Conservation (phyloP, 768 basidiomycete genomes). For the Lenzites betulinus region DNA sequence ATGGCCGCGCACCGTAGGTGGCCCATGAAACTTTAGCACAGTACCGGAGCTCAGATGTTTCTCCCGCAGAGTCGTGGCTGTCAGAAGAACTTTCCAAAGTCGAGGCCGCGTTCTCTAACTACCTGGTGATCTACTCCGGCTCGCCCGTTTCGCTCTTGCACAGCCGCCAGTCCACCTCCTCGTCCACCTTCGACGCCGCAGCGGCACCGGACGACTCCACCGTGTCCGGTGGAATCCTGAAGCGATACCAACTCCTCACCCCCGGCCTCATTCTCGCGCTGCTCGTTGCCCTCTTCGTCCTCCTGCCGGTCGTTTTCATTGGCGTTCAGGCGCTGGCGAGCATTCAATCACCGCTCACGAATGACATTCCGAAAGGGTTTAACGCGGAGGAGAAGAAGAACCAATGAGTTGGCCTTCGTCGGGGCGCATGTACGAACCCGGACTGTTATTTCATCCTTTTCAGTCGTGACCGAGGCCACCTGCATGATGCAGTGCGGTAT, state of each 20-base stretch:
- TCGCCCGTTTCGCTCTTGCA: slow-evolving; percentile 41
- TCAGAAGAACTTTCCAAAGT: slow-evolving; percentile 50
- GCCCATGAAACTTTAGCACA: not conserved
- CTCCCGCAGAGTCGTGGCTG: slow-evolving; percentile 22
- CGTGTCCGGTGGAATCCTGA: slow-evolving; percentile 61
- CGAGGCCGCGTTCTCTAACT: slow-evolving; percentile 51
- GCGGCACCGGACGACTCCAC: slow-evolving; percentile 36
- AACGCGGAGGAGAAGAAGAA: slow-evolving; percentile 74
- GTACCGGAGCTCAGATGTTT: not conserved
- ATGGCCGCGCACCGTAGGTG: slow-evolving; percentile 56
- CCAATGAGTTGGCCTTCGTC: slow-evolving; percentile 46
- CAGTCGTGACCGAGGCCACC: not conserved
- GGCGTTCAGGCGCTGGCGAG: slow-evolving; percentile 69
- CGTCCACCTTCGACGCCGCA: slow-evolving; percentile 15
- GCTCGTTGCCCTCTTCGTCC: slow-evolving; percentile 63
- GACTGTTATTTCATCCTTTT: slow-evolving; percentile 10
- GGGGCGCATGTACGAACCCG: slow-evolving; percentile 7
- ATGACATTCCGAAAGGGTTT: slow-evolving; percentile 66
- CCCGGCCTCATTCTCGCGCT: slow-evolving; percentile 70
- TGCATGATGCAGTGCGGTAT: not conserved
- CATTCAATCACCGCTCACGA: slow-evolving; percentile 69
- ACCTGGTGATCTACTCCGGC: slow-evolving; percentile 70
- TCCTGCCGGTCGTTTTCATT: slow-evolving; percentile 65
- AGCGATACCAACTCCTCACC: slow-evolving; percentile 76
- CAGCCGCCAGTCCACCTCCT: slow-evolving; percentile 41